Conservation (phyloP, 441 rosid species). For the Breynia disticha region DNA sequence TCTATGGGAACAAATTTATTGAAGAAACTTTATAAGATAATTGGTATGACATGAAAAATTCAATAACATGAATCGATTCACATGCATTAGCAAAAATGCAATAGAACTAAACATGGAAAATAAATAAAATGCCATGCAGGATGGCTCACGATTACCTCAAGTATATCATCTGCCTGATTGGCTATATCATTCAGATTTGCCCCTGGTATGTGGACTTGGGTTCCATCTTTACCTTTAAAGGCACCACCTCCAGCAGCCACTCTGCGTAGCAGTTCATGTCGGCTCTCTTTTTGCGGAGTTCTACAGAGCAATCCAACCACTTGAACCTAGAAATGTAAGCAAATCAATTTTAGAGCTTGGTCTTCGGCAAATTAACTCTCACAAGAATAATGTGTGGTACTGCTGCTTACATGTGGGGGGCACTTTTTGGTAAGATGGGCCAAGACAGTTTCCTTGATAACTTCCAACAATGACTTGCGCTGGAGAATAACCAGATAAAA, state of each 20-base stretch:
- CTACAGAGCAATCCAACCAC: constrained; percentile 94
- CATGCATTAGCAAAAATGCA: too few species aligned
- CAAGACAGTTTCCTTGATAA: constrained; percentile 87
- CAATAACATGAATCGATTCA: too few species aligned
- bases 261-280: constrained; percentile 79
- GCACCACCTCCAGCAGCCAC: constrained; percentile 98
- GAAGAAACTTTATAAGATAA: too few species aligned
- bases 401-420: constrained; percentile 70
- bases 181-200: constrained; percentile 88
- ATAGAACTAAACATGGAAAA: too few species aligned
- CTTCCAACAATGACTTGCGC: constrained; percentile 77
- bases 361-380: constrained; percentile 2
- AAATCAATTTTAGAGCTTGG: background rate
- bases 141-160: constrained; percentile 42
- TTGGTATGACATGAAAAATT: too few species aligned
- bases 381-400: background rate
- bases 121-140: too few species aligned
- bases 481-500: constrained; percentile 25
- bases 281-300: constrained; percentile 83
- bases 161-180: constrained; percentile 92
- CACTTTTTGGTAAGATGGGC: constrained; percentile 74
- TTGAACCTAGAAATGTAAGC: constrained; percentile 48
- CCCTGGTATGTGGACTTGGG: constrained; percentile 76
- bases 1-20: too few species aligned
- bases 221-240: constrained; percentile 57